Evolutionary conservation across 2,329 filamentous ascomycete species (phyloP).

Genomic region (Penicillium psychrosexuale): DNA sequence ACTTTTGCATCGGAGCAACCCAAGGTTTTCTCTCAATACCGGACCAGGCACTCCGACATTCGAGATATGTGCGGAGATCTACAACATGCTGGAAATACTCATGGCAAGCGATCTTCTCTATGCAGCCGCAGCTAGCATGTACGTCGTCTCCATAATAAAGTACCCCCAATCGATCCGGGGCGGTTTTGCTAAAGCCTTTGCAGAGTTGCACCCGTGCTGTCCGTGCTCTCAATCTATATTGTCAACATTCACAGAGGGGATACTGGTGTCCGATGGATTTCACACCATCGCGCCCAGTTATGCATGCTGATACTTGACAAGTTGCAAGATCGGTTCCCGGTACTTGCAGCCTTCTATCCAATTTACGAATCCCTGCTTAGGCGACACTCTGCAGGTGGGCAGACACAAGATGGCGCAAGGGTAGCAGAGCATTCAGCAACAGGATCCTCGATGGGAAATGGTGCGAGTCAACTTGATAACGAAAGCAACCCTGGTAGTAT

Average conservation of each 20-base stretch:
- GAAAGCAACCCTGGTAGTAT: neutral
- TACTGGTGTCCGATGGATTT: conserved; percentile 16
- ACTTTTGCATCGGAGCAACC: conserved; percentile 10
- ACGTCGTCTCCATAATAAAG: neutral
- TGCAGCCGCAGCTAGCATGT: conserved; percentile 10
- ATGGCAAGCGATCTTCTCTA: conserved; percentile 17
- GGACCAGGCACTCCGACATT: conserved; percentile 13
- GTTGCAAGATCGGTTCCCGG: conserved; percentile 20
- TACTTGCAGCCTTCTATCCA: conserved; percentile 13
- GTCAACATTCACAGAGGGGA: conserved; percentile 17
- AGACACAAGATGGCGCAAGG: neutral
- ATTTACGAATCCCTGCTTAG: conserved; percentile 14
- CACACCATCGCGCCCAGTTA: conserved; percentile 24
- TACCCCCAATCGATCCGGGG: neutral
- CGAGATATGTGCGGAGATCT: conserved; percentile 17
- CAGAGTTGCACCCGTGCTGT: conserved; percentile 15
- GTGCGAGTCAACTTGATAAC: neutral
- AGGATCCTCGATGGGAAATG: neutral
- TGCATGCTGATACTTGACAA: conserved; percentile 25
- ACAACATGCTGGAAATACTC: conserved; percentile 20
- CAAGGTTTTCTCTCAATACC: conserved; percentile 10
- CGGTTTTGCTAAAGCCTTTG: neutral
- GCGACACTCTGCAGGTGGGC: neutral
- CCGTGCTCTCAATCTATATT: conserved; percentile 14
- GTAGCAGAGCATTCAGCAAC: neutral